Evolutionary conservation across 2,329 filamentous ascomycete genomes (phyloP).

Genomic region (Verticillium dahliae): DNA sequence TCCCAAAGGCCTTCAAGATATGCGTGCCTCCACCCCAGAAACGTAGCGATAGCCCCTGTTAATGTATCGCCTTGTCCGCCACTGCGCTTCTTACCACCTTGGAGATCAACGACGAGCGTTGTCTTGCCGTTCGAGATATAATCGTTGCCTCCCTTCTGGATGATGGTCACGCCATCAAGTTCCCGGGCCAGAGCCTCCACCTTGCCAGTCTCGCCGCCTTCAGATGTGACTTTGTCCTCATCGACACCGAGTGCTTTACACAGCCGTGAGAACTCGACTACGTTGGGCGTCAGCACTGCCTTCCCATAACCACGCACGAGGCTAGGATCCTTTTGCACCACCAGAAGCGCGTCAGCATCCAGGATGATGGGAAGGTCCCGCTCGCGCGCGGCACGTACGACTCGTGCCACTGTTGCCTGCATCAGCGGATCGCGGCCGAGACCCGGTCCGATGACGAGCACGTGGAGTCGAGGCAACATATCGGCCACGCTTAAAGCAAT

Average conservation of each 20-base stretch:
- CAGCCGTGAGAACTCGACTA: slow-evolving; percentile 82
- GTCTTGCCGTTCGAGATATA: slow-evolving; percentile 73
- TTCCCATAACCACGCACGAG: slow-evolving; percentile 74
- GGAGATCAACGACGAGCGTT: slow-evolving; percentile 70
- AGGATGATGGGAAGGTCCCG: slow-evolving; percentile 73
- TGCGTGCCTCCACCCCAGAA: slow-evolving; percentile 80
- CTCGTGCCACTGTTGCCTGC: slow-evolving; percentile 74
- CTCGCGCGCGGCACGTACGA: slow-evolving; percentile 72
- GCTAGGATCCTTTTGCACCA: slow-evolving; percentile 70
- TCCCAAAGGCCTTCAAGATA: slow-evolving; percentile 79
- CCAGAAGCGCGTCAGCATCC: slow-evolving; percentile 80
- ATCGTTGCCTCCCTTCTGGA: slow-evolving; percentile 83
- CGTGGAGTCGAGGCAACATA: slow-evolving; percentile 82
- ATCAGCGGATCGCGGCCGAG: slow-evolving; percentile 85
- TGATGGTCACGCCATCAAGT: slow-evolving; percentile 80
- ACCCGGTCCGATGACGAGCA: slow-evolving; percentile 87
- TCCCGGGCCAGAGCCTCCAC: slow-evolving; percentile 65
- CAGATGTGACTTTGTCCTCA: slow-evolving; percentile 29
- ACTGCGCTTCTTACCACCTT: slow-evolving; percentile 81
- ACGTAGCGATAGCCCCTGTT: slow-evolving; percentile 81
- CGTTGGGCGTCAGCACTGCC: slow-evolving; percentile 89
- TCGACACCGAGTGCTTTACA: slow-evolving; percentile 70
- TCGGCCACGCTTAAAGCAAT: slow-evolving; percentile 65
- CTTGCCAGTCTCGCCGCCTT: slow-evolving; percentile 30
- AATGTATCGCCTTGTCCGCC: slow-evolving; percentile 95